Conservation (phyloP, 1,284 basidiomycete species). For the Anthracocystis walkeri region DNA sequence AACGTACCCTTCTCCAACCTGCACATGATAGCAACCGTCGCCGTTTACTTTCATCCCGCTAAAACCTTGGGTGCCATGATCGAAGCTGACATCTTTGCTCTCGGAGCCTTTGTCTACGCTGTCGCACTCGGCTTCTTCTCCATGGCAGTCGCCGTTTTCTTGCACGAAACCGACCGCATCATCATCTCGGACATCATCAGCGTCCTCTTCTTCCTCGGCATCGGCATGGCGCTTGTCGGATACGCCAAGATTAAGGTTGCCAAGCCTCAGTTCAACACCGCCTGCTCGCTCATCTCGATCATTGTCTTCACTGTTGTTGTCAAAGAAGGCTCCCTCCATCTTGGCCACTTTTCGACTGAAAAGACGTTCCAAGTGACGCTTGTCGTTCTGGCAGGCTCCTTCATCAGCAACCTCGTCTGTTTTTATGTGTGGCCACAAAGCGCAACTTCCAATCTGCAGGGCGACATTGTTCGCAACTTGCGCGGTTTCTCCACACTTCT, state of each 20-base stretch:
- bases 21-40: conserved; percentile 91
- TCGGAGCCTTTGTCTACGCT: conserved; percentile 80
- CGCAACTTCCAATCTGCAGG: conserved; percentile 83
- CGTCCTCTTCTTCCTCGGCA: conserved; percentile 77
- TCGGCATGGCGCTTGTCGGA: conserved; percentile 83
- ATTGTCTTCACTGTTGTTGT: conserved; percentile 73
- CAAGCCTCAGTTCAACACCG: conserved; percentile 91
- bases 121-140: conserved; percentile 80
- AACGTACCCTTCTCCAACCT: conserved; percentile 73
- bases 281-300: conserved; percentile 71
- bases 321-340: conserved; percentile 86
- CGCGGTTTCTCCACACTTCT: conserved; percentile 62
- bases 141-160: conserved; percentile 72
- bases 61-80: conserved; percentile 91
- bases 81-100: conserved; percentile 83
- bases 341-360: conserved; percentile 67
- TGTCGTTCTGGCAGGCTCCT: conserved; percentile 81
- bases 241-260: conserved; percentile 91
- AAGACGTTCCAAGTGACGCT: conserved; percentile 71
- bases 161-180: conserved; percentile 72
- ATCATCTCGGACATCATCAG: conserved; percentile 68
- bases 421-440: conserved; percentile 84
- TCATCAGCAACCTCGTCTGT: conserved; percentile 85
- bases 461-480: conserved; percentile 59
- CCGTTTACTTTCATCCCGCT: conserved; percentile 73